Percentiles rank a stretch among this genome's conserved stretches.
Evolutionary conservation across 495 filamentous ascomycete genomes (phyloP).

Genomic region (Hypoxylon cercidicola): DNA sequence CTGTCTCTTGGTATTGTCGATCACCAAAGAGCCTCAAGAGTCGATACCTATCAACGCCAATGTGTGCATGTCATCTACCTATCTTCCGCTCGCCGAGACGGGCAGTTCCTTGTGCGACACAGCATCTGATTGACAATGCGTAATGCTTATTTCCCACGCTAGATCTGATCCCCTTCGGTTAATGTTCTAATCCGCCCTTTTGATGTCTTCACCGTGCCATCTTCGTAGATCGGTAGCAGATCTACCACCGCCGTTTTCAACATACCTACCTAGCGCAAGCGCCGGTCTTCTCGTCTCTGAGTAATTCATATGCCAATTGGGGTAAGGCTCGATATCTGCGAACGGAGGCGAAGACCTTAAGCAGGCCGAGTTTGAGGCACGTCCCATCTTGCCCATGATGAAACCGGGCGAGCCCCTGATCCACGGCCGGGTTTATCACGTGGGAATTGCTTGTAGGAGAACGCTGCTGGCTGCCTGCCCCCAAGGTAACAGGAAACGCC

Average conservation of each 20-base stretch:
- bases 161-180: slow-evolving; percentile 15
- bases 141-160: slow-evolving; percentile 1
- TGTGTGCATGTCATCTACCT: neutral
- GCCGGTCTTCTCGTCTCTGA: slow-evolving; percentile 22
- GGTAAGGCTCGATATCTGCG: slow-evolving; percentile 2
- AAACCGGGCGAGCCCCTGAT: slow-evolving; percentile 38
- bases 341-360: slow-evolving; percentile 19
- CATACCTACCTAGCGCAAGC: slow-evolving; percentile 14
- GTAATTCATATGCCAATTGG: slow-evolving; percentile 21
- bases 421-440: slow-evolving; percentile 36
- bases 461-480: slow-evolving; percentile 9
- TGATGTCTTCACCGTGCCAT: slow-evolving; percentile 14
- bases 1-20: slow-evolving; percentile 22
- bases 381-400: slow-evolving; percentile 37
- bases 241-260: slow-evolving; percentile 28
- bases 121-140: slow-evolving; percentile 9
- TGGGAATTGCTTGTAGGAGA: slow-evolving; percentile 11
- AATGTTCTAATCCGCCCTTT: neutral
- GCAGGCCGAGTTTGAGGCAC: slow-evolving; percentile 38
- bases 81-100: neutral
- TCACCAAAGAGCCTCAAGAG: slow-evolving; percentile 37
- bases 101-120: slow-evolving; percentile 13
- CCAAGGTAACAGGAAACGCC: slow-evolving; percentile 34
- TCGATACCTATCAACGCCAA: neutral
- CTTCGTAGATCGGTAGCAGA: slow-evolving; percentile 19